Conservation (phyloP, 148 eudicot species). For the Chenopodium berlandieri region DNA sequence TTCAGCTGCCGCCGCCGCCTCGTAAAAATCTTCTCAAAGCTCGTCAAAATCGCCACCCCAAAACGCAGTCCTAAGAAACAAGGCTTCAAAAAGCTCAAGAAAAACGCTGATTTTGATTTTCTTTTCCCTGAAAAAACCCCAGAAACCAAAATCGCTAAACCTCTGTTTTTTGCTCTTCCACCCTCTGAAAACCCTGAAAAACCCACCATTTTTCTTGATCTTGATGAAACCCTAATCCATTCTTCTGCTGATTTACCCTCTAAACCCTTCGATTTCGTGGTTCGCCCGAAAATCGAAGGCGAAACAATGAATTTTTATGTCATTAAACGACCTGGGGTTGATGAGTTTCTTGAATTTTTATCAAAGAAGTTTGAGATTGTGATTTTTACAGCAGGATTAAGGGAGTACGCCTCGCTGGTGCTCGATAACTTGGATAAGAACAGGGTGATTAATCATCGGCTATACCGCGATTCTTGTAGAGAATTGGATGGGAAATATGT, state of each 20-base stretch:
- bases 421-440: constrained; percentile 49
- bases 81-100: constrained; percentile 47
- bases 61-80: constrained; percentile 45
- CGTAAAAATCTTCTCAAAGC: constrained; percentile 66
- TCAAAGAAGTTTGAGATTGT: constrained; percentile 58
- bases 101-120: neutral
- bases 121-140: neutral
- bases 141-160: constrained; percentile 23
- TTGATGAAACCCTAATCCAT: constrained; percentile 83
- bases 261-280: constrained; percentile 52
- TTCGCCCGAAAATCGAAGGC: constrained; percentile 70
- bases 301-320: constrained; percentile 56
- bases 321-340: constrained; percentile 66
- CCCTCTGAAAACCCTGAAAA: constrained; percentile 29
- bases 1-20: constrained; percentile 68
- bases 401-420: constrained; percentile 74
- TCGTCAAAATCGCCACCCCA: constrained; percentile 53
- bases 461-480: constrained; percentile 67
- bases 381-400: constrained; percentile 77
- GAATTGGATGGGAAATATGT: constrained; percentile 79
- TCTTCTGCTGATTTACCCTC: constrained; percentile 51
- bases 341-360: constrained; percentile 53
- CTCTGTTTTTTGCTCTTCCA: constrained; percentile 51
- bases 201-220: constrained; percentile 61
- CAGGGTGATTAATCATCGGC: constrained; percentile 44